Conservation (phyloP, 2,329 filamentous ascomycete species). For the Fusarium nisikadoi region DNA sequence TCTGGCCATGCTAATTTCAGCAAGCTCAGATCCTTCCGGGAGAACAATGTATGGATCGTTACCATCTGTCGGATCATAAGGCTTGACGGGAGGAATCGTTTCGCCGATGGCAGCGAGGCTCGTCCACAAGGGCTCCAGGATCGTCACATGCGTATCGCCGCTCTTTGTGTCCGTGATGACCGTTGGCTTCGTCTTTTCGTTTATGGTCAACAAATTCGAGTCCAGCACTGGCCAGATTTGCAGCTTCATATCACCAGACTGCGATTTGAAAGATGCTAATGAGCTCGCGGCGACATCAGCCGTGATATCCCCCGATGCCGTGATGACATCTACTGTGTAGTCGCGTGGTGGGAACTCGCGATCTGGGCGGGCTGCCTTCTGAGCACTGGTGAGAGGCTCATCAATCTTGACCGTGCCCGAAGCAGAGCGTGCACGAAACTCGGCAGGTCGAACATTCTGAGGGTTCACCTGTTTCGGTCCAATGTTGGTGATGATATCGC, state of each 20-base stretch:
- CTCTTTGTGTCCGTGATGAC: conserved; percentile 58
- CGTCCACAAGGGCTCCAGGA: conserved; percentile 60
- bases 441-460: conserved; percentile 51
- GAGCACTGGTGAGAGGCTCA: conserved; percentile 52
- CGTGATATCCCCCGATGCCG: conserved; percentile 57
- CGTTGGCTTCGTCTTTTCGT: conserved; percentile 31
- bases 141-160: conserved; percentile 51
- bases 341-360: conserved; percentile 56
- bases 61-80: conserved; percentile 34
- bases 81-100: conserved; percentile 17
- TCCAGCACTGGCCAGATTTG: conserved; percentile 58
- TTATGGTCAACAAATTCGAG: conserved; percentile 17
- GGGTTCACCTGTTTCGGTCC: conserved; percentile 53
- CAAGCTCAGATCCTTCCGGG: background rate
- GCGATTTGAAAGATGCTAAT: conserved; percentile 49
- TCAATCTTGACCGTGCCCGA: conserved; percentile 57
- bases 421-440: conserved; percentile 53
- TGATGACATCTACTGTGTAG: conserved; percentile 57
- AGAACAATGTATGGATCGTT: conserved; percentile 36
- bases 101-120: conserved; percentile 16
- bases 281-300: conserved; percentile 55
- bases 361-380: conserved; percentile 28
- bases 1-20: background rate
- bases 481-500: conserved; percentile 54
- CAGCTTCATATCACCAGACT: conserved; percentile 55